Evolutionary conservation across 2,329 filamentous ascomycete genomes (phyloP), one percentile per base, ranked within the genome.

Genomic region (Phoma sp.): DNA sequence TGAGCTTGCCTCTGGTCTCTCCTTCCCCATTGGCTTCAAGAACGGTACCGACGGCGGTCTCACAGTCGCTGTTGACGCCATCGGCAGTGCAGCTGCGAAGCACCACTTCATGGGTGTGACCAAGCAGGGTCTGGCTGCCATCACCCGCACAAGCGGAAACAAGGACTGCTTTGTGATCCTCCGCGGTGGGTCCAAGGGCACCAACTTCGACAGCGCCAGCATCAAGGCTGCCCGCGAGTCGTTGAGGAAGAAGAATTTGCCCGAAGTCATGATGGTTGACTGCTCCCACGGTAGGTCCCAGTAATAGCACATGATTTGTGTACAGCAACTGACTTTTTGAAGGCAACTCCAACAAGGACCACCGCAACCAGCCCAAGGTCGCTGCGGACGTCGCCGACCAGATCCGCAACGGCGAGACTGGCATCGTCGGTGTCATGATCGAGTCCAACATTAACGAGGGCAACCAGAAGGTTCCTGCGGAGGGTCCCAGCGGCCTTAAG

Each of bases 61-160:
- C 52, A 87, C 86, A 25, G 93, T 98, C 18, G 93, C 93, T 18
- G 96, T 98, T 68, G 95, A 99, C 74, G 95, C 95, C 30, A 97
- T 98, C 73, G 95, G 93, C 39, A 75, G 77, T 27, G 90, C 89
- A 1, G 87, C 88, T 53, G 83, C 89, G n/a, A 87, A 85, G 76
- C 95, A 99, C 78, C 93, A 97, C 81, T 99, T 99, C 83, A 89
- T 99, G 83, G 93, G 93, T 77, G 95, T 99, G 44, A 99, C 95
- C 29, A 99, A 99, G 83, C 93, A 96, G 73, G 95, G 95, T 57
- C 82, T 97, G 58, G 95, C 93, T 40, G 93, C 95, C 58, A 98
- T 99, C 67, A 96, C 93, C 44, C 87, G 91, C 76, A 99, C 95
- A 13, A 86, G 84, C 52, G 95, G 95, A 50, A 99, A 99, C 76